These are phyloP conservation scores for Aspergillus floridensis DNA, from an alignment of 2,329 filamentous ascomycete species.

Conservation along the genomic window DNA sequence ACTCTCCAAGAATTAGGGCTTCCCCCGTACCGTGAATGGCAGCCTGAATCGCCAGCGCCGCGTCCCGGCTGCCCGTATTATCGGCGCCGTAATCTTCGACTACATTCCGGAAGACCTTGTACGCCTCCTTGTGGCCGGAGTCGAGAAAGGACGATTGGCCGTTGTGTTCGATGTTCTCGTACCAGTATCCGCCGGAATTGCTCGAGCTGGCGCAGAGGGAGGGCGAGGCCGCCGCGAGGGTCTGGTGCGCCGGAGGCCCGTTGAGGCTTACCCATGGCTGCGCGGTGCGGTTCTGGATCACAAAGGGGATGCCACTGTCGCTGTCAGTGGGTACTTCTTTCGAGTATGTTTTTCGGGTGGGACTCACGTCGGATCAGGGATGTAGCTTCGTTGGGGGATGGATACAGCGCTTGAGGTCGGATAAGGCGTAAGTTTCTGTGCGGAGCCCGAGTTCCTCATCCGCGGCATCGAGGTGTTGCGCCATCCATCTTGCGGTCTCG, in stretches of 20 bases:
- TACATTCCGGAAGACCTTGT: conserved; percentile 37
- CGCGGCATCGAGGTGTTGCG: neutral
- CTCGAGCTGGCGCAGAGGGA: conserved; percentile 2
- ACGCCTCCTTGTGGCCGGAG: conserved; percentile 25
- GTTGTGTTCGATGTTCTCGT: conserved; percentile 29
- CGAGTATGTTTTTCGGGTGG: too few relatives aligned
- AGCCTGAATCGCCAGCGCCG: conserved; percentile 28
- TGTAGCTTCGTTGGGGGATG: neutral
- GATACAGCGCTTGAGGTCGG: neutral
- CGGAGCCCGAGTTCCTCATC: neutral
- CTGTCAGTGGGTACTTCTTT: neutral
- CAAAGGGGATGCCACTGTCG: conserved; percentile 21
- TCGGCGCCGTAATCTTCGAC: conserved; percentile 35
- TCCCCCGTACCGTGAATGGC: conserved; percentile 27
- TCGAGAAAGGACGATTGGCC: conserved; percentile 29
- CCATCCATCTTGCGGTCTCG: neutral
- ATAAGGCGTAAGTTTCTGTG: neutral
- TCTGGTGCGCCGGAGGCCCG: conserved; percentile 10
- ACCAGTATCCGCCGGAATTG: conserved; percentile 24
- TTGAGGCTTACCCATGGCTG: conserved; percentile 19
- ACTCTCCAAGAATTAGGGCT: too few relatives aligned
- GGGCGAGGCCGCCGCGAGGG: neutral
- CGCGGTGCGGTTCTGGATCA: conserved; percentile 17
- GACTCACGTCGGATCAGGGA: neutral
- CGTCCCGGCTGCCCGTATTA: conserved; percentile 31